Evolutionary conservation across 2,329 filamentous ascomycete species (phyloP).

Genomic region (Diplodia sapinea): DNA sequence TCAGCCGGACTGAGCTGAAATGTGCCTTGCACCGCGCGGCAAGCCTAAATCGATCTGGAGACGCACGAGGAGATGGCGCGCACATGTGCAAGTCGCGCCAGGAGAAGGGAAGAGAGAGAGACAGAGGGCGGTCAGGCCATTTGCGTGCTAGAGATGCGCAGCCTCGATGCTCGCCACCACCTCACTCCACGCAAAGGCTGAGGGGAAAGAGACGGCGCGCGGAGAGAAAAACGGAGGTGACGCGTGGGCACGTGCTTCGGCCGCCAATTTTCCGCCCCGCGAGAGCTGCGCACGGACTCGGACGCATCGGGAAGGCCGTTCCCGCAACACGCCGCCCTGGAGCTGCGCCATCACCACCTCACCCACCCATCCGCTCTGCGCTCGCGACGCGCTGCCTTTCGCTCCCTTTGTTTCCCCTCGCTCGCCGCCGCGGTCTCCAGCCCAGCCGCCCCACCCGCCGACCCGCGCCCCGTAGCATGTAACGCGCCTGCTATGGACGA

Average conservation of each 20-base stretch:
- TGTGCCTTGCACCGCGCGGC: neutral
- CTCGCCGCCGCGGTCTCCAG: neutral
- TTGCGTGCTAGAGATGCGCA: neutral
- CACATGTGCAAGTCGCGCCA: no score
- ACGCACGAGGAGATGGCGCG: no score
- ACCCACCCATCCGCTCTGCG: neutral
- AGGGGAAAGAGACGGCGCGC: neutral
- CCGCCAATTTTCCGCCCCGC: neutral
- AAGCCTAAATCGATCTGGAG: neutral
- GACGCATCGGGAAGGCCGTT: conserved; percentile 6
- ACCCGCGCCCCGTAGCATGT: conserved; percentile 16
- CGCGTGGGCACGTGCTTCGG: conserved; percentile 12
- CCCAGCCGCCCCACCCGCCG: neutral
- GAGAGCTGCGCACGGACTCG: neutral
- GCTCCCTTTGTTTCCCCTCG: neutral
- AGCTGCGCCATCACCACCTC: conserved; percentile 11
- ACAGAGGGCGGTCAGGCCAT: neutral
- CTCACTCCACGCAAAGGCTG: neutral
- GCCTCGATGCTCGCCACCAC: neutral
- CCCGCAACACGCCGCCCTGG: neutral
- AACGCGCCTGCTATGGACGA: conserved; percentile 26
- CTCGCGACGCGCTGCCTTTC: neutral
- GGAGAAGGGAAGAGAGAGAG: no score
- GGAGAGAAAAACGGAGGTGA: neutral
- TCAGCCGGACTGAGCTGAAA: neutral